Percentiles rank a stretch among this genome's conserved stretches.
Conservation (phyloP, 2,329 filamentous ascomycete species). For the Fonsecaea nubica region DNA sequence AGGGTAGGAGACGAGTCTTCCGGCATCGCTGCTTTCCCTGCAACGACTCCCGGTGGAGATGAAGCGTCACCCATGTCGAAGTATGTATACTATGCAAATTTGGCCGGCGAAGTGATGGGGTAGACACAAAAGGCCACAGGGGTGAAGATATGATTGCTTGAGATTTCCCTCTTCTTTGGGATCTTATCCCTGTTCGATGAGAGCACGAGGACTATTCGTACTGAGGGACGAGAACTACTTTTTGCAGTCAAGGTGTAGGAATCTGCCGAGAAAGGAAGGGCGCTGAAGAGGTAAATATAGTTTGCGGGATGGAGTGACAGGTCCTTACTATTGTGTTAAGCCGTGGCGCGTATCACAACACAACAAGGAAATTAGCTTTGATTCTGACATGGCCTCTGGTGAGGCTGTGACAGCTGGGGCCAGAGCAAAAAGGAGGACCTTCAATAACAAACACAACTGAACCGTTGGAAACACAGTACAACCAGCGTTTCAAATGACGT, state of each 20-base stretch:
- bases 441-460: not conserved
- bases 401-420: not conserved
- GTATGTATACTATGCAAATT: not conserved
- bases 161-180: not conserved
- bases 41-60: not conserved
- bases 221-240: slow-evolving; percentile 2
- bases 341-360: not conserved
- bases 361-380: not conserved
- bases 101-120: not conserved
- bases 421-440: not conserved
- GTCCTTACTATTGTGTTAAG: not conserved
- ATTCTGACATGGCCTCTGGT: not conserved
- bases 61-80: slow-evolving; percentile 33
- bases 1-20: not conserved
- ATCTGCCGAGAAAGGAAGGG: not conserved
- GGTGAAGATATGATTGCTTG: not conserved
- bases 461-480: not conserved
- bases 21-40: not conserved
- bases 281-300: not conserved
- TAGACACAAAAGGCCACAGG: too few relatives aligned
- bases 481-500: slow-evolving; percentile 3
- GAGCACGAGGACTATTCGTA: slow-evolving; percentile 1
- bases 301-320: not conserved
- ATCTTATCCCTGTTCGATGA: too few relatives aligned
- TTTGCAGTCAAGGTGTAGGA: not conserved